Evolutionary conservation across 2,329 filamentous ascomycete species (phyloP), one percentile per base, ranked within the genome.

Genomic region (Colletotrichum melonis): DNA sequence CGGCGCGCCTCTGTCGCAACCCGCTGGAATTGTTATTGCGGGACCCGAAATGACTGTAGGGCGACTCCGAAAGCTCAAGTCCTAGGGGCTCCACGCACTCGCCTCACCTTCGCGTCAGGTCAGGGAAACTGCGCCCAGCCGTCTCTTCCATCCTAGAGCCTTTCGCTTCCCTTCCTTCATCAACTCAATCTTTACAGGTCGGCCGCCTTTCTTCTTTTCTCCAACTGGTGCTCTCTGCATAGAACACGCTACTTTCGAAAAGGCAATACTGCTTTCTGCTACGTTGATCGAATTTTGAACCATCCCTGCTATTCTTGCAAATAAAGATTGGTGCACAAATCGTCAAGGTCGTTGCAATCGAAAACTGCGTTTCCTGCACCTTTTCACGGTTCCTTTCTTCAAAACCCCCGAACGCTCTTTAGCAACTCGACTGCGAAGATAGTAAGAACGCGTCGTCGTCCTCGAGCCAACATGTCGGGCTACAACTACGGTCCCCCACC

Each of bases 401-500:
- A 2, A 9, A 28, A 38, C 3, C 9, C 14, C 49, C 19, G 8
- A 49, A 26, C 28, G 46, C 14, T 55, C 35, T 22, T n/a, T 11
- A 14, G 14, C 55, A 24, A 49, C 16, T 59, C 55, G 55, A 59
- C 30, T n/a, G 28, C 52, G 32, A 64, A 55, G 5, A 64, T 38
- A 64, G 24, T 5, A 64, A 64, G 30, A 38, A 26, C 30, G 24
- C 24, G 35, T 56, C 66, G 49, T 42, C 49, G 49, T 64, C 42
- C 30, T 42, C 30, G 24, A 73, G 59, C 16, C 42, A 67, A 55
- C 63, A 89, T 89, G 87, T 83, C 87, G 26, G 80, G 81, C 38
- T 89, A 89, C 82, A 86, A 85, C 66, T 89, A 89, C 82, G 87
- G 84, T n/a, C 87, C 87, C 26, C 87, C 87, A 68, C 87, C 87